A percentile compares a stretch with the other conserved stretches of the same genome.
Conservation (phyloP, 164 flowering plant genomes). For the Liriodendron chinense region DNA sequence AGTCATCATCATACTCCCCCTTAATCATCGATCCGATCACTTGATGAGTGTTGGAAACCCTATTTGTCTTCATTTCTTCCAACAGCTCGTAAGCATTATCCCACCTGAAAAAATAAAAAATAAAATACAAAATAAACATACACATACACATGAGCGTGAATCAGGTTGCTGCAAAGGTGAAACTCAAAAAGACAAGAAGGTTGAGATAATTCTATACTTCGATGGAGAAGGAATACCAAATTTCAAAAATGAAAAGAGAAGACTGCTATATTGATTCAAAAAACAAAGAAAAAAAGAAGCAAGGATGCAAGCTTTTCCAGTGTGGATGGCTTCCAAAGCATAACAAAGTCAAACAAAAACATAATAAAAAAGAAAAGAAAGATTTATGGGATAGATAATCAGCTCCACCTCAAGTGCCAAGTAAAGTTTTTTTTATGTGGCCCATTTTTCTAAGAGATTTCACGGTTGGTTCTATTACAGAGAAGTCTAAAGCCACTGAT, state of each 20-base stretch:
- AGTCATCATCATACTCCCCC: slow-evolving; percentile 86
- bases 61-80: slow-evolving; percentile 70
- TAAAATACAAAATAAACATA: not conserved
- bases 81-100: slow-evolving; percentile 60
- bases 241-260: not conserved
- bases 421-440: not conserved
- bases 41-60: slow-evolving; percentile 78
- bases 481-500: too few species aligned
- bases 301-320: not conserved
- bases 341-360: not conserved
- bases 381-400: not conserved
- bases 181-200: not conserved
- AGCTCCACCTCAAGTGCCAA: not conserved
- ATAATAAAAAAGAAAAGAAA: not conserved
- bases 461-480: too few species aligned
- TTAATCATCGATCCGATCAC: slow-evolving; percentile 82
- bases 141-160: not conserved
- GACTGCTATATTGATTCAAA: not conserved
- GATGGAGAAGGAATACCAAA: not conserved
- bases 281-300: not conserved
- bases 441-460: too few species aligned
- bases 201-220: not conserved
- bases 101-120: slow-evolving; percentile 47
- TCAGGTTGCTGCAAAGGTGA: not conserved
- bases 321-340: not conserved